Evolutionary conservation across 805 yeast genomes (phyloP), one percentile per base, ranked within the genome.

Genomic region (Teunomyces stri): DNA sequence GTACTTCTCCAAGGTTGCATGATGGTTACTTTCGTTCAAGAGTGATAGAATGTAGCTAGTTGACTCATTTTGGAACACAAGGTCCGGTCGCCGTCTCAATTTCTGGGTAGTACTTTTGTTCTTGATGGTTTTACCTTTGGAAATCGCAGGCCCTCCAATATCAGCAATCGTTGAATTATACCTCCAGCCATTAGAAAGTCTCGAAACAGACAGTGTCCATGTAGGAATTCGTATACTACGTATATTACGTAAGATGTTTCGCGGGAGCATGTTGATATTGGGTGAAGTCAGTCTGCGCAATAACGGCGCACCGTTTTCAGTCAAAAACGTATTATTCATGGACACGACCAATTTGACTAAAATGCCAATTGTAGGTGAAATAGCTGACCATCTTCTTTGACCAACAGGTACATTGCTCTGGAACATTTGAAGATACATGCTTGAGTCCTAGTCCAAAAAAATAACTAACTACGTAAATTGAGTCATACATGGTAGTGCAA

Each of bases 91-190:
- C 46, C 69, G 52, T 15, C 43, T 40, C 15, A 66, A 52, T 42
- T 63, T 59, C 47, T 68, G 70, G 27, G 66, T 56, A n/a, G 65
- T 47, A 11, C 59, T 51, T 39, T 56, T 48, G 42, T 61, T 61
- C 50, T 60, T 65, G 13, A 4, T 21, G 5, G 15, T 12, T 35
- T 35, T 35, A n/a, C 38, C 40, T 13, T 37, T 37, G 40, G 40
- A 10, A 12, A 37, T 25, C 10, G 22, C 40, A 13, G 40, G 13
- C 6, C 28, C 25, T 21, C 29, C 11, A n/a, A 27, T 7, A 11
- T 6, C 40, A 13, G 29, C 11, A 3, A 35, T 20, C 10, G 40
- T 37, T 12, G 40, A 37, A 5, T 22, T 37, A 18, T 12, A 22
- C 12, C 40, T 20, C 40, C 40, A 20, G 11, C 25, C 13, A 21